Evolutionary conservation across 495 filamentous ascomycete genomes (phyloP), one percentile per base, ranked within the genome.

Genomic region (Penicillium herquei): DNA sequence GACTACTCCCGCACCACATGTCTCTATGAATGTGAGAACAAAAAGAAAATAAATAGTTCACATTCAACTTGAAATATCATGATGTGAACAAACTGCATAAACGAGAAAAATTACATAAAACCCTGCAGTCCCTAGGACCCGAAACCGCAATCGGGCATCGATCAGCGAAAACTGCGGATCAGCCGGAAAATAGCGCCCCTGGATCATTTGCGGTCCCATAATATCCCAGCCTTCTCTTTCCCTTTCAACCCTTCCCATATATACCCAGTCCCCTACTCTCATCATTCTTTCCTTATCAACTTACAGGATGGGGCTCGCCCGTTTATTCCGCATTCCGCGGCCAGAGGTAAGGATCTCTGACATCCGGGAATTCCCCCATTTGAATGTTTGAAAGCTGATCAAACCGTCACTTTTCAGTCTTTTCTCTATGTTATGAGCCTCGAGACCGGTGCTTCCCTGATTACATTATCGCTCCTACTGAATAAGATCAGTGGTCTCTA

Each of bases 401-500:
- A 48, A 54, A 59, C 45, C 54, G 52, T 67, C 51, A 58, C 56
- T 41, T 56, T 32, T 12, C 68, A 91, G 89, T 82, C 84, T 46
- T 96, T 95, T 73, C 84, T 96, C 58, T 87, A 87, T 67, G 67
- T 90, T 57, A 89, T 95, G 76, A 88, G 87, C 71, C 84, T 96
- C 49, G 88, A 89, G 55, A 91, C 89, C 33, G 91, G 89, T 62
- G 86, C 88, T 39, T 89, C 92, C 53, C 76, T 96, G 52, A 87
- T 94, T 54, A 84, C 87, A 6, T 76, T 93, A 56, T 84, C 88
- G 10, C 77, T 93, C 51, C 72, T 94, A 31, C 80, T 96, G 67
- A 96, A 96, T 77, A 96, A 96, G 72, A 80, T 88, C 57, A 90
- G 89, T 52, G 90, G 90, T 51, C 74, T 96, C 57, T 96, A 92